A percentile compares a stretch with the other conserved stretches of the same genome.
Conservation (phyloP, 805 yeast genomes). For the Hanseniaspora clermontiae region DNA sequence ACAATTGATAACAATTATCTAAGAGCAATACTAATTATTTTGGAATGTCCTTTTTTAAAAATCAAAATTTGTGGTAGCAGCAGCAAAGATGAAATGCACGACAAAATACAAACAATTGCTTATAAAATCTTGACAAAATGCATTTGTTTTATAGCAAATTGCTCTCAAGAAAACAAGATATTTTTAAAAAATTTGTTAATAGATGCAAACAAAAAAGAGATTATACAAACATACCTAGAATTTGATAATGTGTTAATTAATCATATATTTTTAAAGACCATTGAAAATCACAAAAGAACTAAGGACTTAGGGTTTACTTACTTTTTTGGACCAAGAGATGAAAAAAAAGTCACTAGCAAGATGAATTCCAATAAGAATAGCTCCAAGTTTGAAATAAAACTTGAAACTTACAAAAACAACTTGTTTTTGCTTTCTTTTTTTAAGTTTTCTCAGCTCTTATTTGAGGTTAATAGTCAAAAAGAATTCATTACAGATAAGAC, state of each 20-base stretch:
- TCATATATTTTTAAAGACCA: neutral
- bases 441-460: neutral
- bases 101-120: constrained; percentile 36
- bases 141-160: constrained; percentile 52
- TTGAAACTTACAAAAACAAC: neutral
- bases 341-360: neutral
- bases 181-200: neutral
- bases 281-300: neutral
- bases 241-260: neutral
- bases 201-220: neutral
- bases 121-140: constrained; percentile 58
- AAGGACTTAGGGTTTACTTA: neutral
- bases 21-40: constrained; percentile 49
- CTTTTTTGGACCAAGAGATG: neutral
- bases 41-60: constrained; percentile 55
- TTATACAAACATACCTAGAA: neutral
- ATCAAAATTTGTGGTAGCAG: constrained; percentile 24
- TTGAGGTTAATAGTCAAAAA: neutral
- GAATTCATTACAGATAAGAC: constrained; percentile 23
- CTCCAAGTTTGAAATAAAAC: neutral
- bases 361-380: neutral
- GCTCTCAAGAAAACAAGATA: neutral
- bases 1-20: constrained; percentile 19
- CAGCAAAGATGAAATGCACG: neutral
- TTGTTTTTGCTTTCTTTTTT: neutral